Base-by-base conservation (phyloP, 495 filamentous ascomycete species). In the Letharia columbiana region DNA sequence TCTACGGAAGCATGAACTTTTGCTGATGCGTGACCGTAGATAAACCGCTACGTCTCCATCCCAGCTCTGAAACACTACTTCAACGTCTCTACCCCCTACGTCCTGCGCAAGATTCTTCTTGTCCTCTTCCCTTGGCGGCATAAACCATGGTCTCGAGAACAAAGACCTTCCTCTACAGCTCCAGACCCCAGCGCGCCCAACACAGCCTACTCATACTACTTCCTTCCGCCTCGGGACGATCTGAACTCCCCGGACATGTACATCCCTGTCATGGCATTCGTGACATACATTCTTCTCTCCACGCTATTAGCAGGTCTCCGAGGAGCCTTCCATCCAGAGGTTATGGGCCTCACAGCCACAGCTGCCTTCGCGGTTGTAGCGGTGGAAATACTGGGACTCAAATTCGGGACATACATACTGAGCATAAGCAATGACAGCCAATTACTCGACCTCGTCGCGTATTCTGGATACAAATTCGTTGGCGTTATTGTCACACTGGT, bases 231-330 rank as follows among this genome's bases (percentile, higher is more conserved):
- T n/a, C 84, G 93, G 60, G 93, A 98, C 73, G 94, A 99, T 74
- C 81, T 97, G 74, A 99, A 99, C 76, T 92, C 91, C 59, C 94
- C 95, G 8, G 94, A 99, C 78, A 96, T 98, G 91, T 99, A 99
- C 81, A 98, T 99, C 69, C 94, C 94, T 40, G 78, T 81, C 57
- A 81, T 81, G 82, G 92, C 94, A 7, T 80, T 99, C 61, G 91
- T 98, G 57, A 99, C 95, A 31, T 99, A 99, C 78, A 94, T 98
- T 70, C 89, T 98, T 31, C 81, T 99, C 18, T 91, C 88, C 33
- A 90, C 92, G 4, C 81, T 98, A 41, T 80, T 98, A 65, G 92
- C 94, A 39, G 95, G 94, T 18, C 82, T 99, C 60, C 84, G 89
- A n/a, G 95, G 95, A 5, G 82, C 88, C 67, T 99, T 99, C 77